Conservation (phyloP, 768 basidiomycete genomes). For the Exidia glandulosa region DNA sequence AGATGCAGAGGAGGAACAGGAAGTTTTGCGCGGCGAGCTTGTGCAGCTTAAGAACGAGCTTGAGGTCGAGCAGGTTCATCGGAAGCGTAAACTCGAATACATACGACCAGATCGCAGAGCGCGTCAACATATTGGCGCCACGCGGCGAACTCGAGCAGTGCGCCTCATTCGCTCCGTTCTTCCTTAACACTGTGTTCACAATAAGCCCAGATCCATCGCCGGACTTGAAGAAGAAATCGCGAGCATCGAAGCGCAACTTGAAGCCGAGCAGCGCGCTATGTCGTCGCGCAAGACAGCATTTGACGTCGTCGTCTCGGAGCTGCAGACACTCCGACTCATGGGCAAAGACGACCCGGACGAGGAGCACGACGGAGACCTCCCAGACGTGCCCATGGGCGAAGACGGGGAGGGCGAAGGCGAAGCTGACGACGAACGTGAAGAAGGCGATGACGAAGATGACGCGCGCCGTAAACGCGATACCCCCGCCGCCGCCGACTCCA, state of each 20-base stretch:
- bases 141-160: slow-evolving; percentile 70
- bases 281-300: slow-evolving; percentile 58
- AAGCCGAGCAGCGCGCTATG: slow-evolving; percentile 55
- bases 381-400: slow-evolving; percentile 13
- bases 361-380: slow-evolving; percentile 22
- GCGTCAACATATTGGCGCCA: slow-evolving; percentile 64
- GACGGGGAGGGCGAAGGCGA: slow-evolving; percentile 1
- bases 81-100: slow-evolving; percentile 76
- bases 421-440: not conserved
- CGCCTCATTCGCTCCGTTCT: slow-evolving; percentile 18
- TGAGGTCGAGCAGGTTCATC: slow-evolving; percentile 67
- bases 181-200: not conserved
- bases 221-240: slow-evolving; percentile 69
- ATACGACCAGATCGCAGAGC: slow-evolving; percentile 76
- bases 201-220: slow-evolving; percentile 44
- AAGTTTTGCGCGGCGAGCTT: slow-evolving; percentile 54
- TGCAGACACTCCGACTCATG: slow-evolving; percentile 44
- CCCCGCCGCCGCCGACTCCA: too few species aligned
- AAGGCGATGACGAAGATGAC: slow-evolving; percentile 2
- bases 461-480: not conserved
- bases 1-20: slow-evolving; percentile 57
- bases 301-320: slow-evolving; percentile 51
- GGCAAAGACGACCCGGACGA: slow-evolving; percentile 50
- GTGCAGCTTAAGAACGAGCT: slow-evolving; percentile 64
- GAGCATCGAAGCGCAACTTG: slow-evolving; percentile 63